phyloP scores from a whole-genome alignment of 2,329 filamentous ascomycete genomes.

The Paecilomyces sp. region DNA sequence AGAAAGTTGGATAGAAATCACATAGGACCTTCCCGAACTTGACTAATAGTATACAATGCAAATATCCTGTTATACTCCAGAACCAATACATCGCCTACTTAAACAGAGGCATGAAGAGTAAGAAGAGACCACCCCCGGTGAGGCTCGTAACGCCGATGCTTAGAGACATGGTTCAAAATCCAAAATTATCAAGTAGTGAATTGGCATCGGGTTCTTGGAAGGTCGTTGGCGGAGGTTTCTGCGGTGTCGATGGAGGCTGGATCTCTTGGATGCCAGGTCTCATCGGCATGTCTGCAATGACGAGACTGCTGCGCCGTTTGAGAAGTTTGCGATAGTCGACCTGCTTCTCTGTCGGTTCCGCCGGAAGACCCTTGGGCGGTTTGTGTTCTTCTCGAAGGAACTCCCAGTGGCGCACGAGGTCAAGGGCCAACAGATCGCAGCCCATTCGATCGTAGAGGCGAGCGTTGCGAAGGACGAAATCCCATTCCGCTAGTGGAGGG shows the following conservation, averaged over 20 bases:
- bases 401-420: conserved; percentile 58
- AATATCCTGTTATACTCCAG: background rate
- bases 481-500: conserved; percentile 72
- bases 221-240: conserved; percentile 56
- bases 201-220: conserved; percentile 91
- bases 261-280: conserved; percentile 38
- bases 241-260: conserved; percentile 22
- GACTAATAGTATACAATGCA: background rate
- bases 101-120: background rate
- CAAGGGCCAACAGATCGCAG: conserved; percentile 80
- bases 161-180: conserved; percentile 53
- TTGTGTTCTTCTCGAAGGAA: conserved; percentile 21
- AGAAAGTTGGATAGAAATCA: background rate
- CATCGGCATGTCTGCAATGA: conserved; percentile 61
- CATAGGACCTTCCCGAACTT: background rate
- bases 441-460: conserved; percentile 84
- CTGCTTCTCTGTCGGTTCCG: conserved; percentile 19
- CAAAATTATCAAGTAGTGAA: conserved; percentile 86
- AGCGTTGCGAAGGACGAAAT: conserved; percentile 81
- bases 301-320: conserved; percentile 65
- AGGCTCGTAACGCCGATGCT: background rate
- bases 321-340: conserved; percentile 62
- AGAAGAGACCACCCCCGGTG: background rate
- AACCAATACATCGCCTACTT: background rate
- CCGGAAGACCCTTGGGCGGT: conserved; percentile 31